A percentile compares a stretch with the other conserved stretches of the same genome.
Conservation (phyloP, 345 rosid genomes). For the Viola odorata region DNA sequence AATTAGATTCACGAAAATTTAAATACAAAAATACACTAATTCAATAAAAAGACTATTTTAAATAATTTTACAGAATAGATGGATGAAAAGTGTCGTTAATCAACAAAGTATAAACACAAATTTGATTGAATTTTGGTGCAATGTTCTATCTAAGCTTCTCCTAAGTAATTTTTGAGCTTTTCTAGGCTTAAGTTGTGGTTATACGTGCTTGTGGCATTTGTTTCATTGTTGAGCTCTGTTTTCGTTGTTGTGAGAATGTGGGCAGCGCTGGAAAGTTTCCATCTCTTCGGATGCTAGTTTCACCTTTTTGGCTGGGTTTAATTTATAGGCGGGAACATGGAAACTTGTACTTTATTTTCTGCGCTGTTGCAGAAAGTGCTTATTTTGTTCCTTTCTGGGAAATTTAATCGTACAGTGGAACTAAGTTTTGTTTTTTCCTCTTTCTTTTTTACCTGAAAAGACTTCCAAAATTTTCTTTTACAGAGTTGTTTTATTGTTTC, state of each 20-base stretch:
- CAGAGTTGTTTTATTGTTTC: no score
- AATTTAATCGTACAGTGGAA: neutral
- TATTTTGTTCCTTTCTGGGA: neutral
- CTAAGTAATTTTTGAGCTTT: neutral
- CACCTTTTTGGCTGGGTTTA: neutral
- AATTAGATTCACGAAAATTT: constrained; percentile 1
- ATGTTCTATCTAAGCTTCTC: neutral
- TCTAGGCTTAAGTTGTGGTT: neutral
- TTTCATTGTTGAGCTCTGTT: neutral
- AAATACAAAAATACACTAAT: no score
- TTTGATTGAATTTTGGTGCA: constrained; percentile 1
- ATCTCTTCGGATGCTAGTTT: neutral
- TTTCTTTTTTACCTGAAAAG: neutral
- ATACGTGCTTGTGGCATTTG: constrained; percentile 1
- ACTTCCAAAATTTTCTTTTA: no score
- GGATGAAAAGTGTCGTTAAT: no score
- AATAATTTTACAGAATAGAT: no score
- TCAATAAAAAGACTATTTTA: no score
- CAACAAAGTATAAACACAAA: neutral
- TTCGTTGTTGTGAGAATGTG: neutral
- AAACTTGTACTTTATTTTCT: neutral
- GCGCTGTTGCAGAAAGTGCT: neutral
- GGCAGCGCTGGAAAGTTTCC: neutral
- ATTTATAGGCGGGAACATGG: neutral
- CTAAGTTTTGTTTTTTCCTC: neutral